A percentile compares a stretch with the other conserved stretches of the same genome.
Conservation (phyloP, 495 filamentous ascomycete species). For the Talaromyces borbonicus region DNA sequence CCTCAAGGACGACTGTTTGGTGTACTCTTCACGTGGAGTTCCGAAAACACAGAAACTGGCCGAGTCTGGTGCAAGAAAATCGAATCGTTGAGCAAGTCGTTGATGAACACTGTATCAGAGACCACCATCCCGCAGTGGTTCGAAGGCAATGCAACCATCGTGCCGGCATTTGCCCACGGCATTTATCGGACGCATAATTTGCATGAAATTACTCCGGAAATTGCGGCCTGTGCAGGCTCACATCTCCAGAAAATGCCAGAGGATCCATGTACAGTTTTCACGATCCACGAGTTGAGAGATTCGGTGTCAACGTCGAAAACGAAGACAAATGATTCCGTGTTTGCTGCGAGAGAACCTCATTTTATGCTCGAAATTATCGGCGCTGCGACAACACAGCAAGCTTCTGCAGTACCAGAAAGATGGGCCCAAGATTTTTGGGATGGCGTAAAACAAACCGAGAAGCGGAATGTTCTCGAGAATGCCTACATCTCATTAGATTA, state of each 20-base stretch:
- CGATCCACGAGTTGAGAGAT: conserved; percentile 24
- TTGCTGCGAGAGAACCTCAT: conserved; percentile 24
- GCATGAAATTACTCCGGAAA: conserved; percentile 12
- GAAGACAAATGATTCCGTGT: conserved; percentile 16
- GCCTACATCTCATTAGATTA: conserved; percentile 2
- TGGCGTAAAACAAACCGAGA: neutral
- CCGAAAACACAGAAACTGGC: conserved; percentile 17
- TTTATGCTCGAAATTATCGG: conserved; percentile 29
- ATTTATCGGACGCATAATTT: conserved; percentile 15
- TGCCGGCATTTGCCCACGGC: conserved; percentile 16
- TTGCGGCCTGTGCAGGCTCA: conserved; percentile 14
- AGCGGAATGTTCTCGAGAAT: neutral
- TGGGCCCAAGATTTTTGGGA: conserved; percentile 18
- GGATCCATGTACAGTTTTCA: conserved; percentile 15
- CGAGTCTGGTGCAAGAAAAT: conserved; percentile 21
- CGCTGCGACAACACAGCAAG: conserved; percentile 1
- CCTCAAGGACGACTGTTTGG: conserved; percentile 16
- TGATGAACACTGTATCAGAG: conserved; percentile 19
- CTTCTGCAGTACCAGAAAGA: conserved; percentile 4
- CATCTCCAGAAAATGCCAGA: conserved; percentile 17
- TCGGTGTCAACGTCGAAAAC: conserved; percentile 11
- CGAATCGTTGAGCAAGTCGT: conserved; percentile 13
- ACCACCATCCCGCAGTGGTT: conserved; percentile 18
- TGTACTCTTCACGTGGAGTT: conserved; percentile 22
- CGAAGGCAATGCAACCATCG: conserved; percentile 7